Base-by-base conservation (phyloP, 208 protist species). In the Herpetomonas tarakana region DNA sequence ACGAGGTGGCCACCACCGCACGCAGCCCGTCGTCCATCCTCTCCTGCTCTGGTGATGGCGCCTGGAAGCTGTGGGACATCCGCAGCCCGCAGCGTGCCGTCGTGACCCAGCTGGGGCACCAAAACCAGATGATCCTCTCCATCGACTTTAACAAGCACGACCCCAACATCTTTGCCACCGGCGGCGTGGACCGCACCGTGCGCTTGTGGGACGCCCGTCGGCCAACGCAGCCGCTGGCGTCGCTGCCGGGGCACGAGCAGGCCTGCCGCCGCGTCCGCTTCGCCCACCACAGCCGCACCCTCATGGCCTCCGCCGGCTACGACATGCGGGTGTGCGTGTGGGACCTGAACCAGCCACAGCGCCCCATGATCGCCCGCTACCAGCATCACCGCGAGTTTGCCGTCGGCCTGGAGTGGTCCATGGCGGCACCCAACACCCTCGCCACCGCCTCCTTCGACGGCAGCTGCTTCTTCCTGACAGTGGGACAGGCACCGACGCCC, bases 131-230 rank as follows among this genome's bases (percentile, higher is more conserved):
- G 46, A 75, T 96, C 29, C 86, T 96, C 49, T 92, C 86, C 45
- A 74, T 93, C 52, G 91, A 96, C 68, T 96, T 88, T 70, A 94
- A 93, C 76, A 94, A 94, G 61, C 71, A 86, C 61, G 91, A 96
- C 55, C 77, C 73, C 14, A 94, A 90, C 74, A 76, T 94, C 52
- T 92, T 96, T 51, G 88, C 86, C 57, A 88, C 84, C 18, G 86
- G 87, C 35, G 88, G 88, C 25, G 88, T 94, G 1, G 91, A 96
- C 58, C 82, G 86, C 52, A 85, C 78, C 22, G 83, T 94, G 65
- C 78, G 80, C 27, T 51, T 96, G 30, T 96, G 91, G 88, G 91
- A 96, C 54, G 77, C 86, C 19, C 80, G 91, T 19, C 74, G 76
- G 24, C 83, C 86, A 11, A 74, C 73, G 28, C 79, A 91, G 58